Conservation (phyloP, 2,329 filamentous ascomycete genomes). For the Atkinsonella hypoxylon region DNA sequence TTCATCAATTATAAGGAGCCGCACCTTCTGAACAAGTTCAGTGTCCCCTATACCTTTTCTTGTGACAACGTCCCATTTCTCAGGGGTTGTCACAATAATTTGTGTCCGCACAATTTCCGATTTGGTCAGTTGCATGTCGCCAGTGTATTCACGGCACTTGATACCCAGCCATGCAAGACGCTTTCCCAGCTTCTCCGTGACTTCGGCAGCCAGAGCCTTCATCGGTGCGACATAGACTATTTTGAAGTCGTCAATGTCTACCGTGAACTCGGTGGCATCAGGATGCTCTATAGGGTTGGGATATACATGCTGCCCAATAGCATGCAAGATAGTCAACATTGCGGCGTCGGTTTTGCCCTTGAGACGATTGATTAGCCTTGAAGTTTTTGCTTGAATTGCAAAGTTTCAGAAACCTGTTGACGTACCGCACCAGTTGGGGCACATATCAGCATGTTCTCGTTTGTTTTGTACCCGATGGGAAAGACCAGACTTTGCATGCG, state of each 20-base stretch:
- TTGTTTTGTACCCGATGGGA: constrained; percentile 88
- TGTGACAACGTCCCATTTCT: constrained; percentile 99
- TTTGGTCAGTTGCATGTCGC: constrained; percentile 98
- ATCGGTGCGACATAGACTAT: constrained; percentile 98
- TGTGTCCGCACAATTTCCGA: constrained; percentile 91
- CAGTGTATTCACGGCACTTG: constrained; percentile 84
- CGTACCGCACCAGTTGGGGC: constrained; percentile 82
- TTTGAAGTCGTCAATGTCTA: constrained; percentile 85
- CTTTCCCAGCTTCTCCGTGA: constrained; percentile 88
- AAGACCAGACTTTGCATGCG: constrained; percentile 98
- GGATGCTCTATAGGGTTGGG: constrained; percentile 70
- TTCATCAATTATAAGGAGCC: constrained; percentile 93
- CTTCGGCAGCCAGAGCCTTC: constrained; percentile 94
- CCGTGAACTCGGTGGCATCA: constrained; percentile 63
- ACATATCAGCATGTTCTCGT: constrained; percentile 97
- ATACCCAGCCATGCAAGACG: constrained; percentile 89
- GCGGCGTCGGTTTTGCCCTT: constrained; percentile 94
- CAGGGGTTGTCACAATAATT: constrained; percentile 95
- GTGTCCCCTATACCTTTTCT: constrained; percentile 95
- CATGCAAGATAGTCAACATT: constrained; percentile 90
- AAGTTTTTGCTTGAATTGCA: neutral
- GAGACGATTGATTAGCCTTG: neutral
- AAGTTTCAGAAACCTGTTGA: neutral
- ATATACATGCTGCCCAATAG: constrained; percentile 70
- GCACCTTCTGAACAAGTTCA: constrained; percentile 92